Base-by-base conservation (phyloP, 192 early-diverging fungal genomes). In the Coemansia sp. region DNA sequence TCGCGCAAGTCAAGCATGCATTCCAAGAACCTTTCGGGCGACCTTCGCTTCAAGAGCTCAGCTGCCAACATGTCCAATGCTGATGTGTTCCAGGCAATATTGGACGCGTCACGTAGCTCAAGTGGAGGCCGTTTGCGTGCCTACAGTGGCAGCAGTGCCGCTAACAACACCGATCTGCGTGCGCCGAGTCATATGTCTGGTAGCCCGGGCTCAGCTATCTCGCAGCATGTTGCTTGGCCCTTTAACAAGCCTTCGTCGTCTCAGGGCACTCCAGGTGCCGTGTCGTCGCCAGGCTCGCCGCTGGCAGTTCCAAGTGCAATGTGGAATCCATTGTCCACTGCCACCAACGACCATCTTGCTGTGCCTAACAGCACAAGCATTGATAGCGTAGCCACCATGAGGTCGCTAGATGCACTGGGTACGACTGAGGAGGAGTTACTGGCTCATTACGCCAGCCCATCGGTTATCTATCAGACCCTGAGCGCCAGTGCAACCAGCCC, bases 381-480 rank as follows among this genome's bases (percentile, higher is more conserved):
- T 54, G 17, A 17, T 50, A 43, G 60, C 27, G 22, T 32, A 19
- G 12, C 48, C 6, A 29, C 24, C 8, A 5, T 14, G 3, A 48
- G 27, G 10, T 61, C 76, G 35, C 47, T 50, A 7, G 71, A 69
- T 7, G 19, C 6, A 25, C 41, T 63, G 45, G 47, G 35, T 2
- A 29, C 64, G 15, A 52, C 76, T 2, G 72, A 69, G 3, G 59
- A 73, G 58, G 76, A 73, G 32, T 60, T 79, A 57, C 68, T 69
- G 5, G 71, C 76, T 1, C 62, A 54, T 0, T 79, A 73, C 57
- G 64, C 76, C 37, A 73, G 65, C 23, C 71, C 76, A 8, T 73
- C 76, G 53, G 62, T 67, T 9, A 67, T 79, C 54, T 74, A 79
- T 43, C 76, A 79, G 55, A 60, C 72, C 3, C 64, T 79, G 4